phyloP scores from a whole-genome alignment of 1,284 basidiomycete genomes.

The Baeospora myosura region DNA sequence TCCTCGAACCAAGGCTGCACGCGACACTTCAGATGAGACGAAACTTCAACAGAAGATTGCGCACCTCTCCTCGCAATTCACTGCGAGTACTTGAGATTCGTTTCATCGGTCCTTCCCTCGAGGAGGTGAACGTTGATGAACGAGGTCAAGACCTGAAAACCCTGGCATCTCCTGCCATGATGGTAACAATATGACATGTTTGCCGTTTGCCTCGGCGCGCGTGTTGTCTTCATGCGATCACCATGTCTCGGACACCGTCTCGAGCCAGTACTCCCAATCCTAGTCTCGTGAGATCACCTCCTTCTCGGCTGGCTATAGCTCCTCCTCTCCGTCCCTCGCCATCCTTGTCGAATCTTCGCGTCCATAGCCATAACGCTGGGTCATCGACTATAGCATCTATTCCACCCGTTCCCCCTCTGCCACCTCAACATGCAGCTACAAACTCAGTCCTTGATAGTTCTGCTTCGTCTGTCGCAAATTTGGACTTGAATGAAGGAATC shows the following conservation, averaged over 20 bases:
- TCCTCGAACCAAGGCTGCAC: conserved; percentile 54
- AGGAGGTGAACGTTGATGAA: too few species aligned
- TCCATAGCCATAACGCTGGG: conserved; percentile 31
- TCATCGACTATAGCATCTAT: conserved; percentile 16
- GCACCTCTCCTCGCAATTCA: too few species aligned
- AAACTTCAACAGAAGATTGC: too few species aligned
- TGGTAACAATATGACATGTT: too few species aligned
- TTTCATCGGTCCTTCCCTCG: too few species aligned
- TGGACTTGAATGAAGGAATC: conserved; percentile 58
- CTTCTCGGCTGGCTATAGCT: conserved; percentile 28
- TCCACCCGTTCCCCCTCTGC: conserved; percentile 20
- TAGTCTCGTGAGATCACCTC: conserved; percentile 3
- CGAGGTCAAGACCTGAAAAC: too few species aligned
- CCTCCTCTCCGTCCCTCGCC: conserved; percentile 34
- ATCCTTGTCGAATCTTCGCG: conserved; percentile 37
- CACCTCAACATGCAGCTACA: conserved; percentile 21
- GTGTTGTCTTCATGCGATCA: too few species aligned
- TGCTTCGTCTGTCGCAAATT: conserved; percentile 57
- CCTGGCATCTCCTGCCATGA: too few species aligned
- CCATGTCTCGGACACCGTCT: conserved; percentile 7
- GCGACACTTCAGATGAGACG: too few species aligned
- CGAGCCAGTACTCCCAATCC: conserved; percentile 7
- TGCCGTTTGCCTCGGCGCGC: too few species aligned
- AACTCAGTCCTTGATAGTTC: conserved; percentile 46
- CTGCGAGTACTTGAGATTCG: background rate